Conservation (phyloP, 2,329 filamentous ascomycete species). For the Aureobasidium sp. region DNA sequence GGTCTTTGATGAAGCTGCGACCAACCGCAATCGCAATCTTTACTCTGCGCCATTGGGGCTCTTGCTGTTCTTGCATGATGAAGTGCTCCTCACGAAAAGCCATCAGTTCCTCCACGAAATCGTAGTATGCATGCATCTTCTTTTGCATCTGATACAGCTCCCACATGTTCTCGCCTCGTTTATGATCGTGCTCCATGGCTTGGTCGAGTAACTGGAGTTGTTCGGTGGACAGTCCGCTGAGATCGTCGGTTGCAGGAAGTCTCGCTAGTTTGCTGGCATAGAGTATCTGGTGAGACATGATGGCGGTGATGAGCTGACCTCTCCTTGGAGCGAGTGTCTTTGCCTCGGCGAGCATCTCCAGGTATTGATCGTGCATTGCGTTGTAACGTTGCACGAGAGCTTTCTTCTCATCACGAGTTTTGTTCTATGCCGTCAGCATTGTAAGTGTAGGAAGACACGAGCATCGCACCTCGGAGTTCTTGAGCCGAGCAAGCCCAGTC, state of each 20-base stretch:
- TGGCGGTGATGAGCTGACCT: not conserved
- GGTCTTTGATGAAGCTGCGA: not conserved
- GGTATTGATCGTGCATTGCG: not conserved
- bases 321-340: not conserved
- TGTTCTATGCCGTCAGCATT: not conserved
- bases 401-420: not conserved
- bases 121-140: not conserved
- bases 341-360: not conserved
- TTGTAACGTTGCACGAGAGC: not conserved
- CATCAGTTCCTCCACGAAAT: not conserved
- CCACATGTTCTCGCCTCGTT: not conserved
- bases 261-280: not conserved
- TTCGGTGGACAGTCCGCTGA: not conserved
- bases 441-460: not conserved
- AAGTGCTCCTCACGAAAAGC: not conserved
- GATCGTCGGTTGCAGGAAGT: not conserved
- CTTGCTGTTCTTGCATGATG: no score
- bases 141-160: not conserved
- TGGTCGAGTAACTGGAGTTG: not conserved
- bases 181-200: not conserved
- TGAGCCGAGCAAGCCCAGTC: not conserved
- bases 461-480: not conserved
- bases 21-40: not conserved
- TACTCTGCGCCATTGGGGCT: not conserved
- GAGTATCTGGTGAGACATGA: not conserved